These are phyloP conservation scores for Suillus americanus DNA, from an alignment of 768 basidiomycete genomes.

Conservation along the genomic window DNA sequence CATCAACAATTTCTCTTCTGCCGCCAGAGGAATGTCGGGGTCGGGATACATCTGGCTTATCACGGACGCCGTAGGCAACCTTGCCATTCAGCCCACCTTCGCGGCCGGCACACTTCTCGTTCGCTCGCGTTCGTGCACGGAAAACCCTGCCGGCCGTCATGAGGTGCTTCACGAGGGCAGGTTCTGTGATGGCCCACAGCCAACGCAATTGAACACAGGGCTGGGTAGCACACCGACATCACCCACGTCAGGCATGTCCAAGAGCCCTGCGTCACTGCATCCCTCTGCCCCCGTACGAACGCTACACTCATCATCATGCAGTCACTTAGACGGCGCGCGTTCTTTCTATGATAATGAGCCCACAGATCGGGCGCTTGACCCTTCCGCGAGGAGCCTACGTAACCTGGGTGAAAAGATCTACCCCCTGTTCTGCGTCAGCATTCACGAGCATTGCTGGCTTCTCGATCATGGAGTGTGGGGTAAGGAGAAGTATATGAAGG, in stretches of 20 bases:
- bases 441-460: conserved; percentile 88
- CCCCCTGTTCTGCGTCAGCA: conserved; percentile 76
- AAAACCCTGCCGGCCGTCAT: conserved; percentile 19
- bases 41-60: conserved; percentile 91
- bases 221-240: conserved; percentile 37
- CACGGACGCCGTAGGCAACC: conserved; percentile 55
- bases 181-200: conserved; percentile 15
- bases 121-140: conserved; percentile 47
- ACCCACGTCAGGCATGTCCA: conserved; percentile 43
- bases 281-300: conserved; percentile 30
- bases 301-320: conserved; percentile 26
- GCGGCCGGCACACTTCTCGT: conserved; percentile 88
- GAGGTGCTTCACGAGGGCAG: conserved; percentile 29
- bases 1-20: conserved; percentile 74
- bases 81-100: conserved; percentile 82
- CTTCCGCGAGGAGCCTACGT: conserved; percentile 21
- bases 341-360: conserved; percentile 23
- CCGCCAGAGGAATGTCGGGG: conserved; percentile 74
- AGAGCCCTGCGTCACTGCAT: conserved; percentile 26
- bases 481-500: conserved; percentile 79
- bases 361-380: neutral
- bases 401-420: conserved; percentile 55
- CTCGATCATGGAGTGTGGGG: conserved; percentile 91
- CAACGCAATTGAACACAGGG: conserved; percentile 6
- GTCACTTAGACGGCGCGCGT: conserved; percentile 18